Conservation (phyloP, 768 basidiomycete species). For the Gyrodon lividus region DNA sequence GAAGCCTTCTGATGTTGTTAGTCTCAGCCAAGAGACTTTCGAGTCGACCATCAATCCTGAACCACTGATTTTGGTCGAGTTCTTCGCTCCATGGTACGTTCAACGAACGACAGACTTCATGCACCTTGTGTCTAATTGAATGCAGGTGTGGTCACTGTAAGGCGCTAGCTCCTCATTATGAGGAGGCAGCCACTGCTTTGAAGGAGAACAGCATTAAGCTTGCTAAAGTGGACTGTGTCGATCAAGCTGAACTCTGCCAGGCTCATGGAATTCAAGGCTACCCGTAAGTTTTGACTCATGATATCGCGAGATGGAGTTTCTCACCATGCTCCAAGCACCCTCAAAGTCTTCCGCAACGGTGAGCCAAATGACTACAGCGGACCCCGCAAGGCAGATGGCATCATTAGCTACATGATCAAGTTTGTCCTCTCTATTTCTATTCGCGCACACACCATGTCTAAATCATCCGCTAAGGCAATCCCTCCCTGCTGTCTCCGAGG, state of each 20-base stretch:
- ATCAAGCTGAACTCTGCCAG: slow-evolving; percentile 88
- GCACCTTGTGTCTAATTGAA: background rate
- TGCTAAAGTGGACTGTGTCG: slow-evolving; percentile 97
- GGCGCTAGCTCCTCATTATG: slow-evolving; percentile 90
- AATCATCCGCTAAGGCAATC: slow-evolving; percentile 61
- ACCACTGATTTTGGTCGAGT: slow-evolving; percentile 86
- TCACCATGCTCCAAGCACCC: slow-evolving; percentile 48
- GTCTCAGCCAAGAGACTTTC: slow-evolving; percentile 69
- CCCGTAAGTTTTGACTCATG: slow-evolving; percentile 59
- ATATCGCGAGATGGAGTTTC: background rate
- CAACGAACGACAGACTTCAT: background rate
- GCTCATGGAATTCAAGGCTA: slow-evolving; percentile 88
- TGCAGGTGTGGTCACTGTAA: slow-evolving; percentile 96
- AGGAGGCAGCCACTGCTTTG: slow-evolving; percentile 89
- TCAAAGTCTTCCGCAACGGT: slow-evolving; percentile 92
- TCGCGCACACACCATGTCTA: background rate
- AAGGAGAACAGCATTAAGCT: slow-evolving; percentile 89
- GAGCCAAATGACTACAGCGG: slow-evolving; percentile 78
- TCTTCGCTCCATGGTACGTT: slow-evolving; percentile 83
- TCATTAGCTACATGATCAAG: slow-evolving; percentile 97
- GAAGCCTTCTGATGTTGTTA: slow-evolving; percentile 71
- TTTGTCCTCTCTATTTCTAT: slow-evolving; percentile 35
- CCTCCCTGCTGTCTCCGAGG: slow-evolving; percentile 85
- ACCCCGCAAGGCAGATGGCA: slow-evolving; percentile 92
- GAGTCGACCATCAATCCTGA: slow-evolving; percentile 62